phyloP scores from a whole-genome alignment of 2,329 filamentous ascomycete species.

The Pyricularia sp. region DNA sequence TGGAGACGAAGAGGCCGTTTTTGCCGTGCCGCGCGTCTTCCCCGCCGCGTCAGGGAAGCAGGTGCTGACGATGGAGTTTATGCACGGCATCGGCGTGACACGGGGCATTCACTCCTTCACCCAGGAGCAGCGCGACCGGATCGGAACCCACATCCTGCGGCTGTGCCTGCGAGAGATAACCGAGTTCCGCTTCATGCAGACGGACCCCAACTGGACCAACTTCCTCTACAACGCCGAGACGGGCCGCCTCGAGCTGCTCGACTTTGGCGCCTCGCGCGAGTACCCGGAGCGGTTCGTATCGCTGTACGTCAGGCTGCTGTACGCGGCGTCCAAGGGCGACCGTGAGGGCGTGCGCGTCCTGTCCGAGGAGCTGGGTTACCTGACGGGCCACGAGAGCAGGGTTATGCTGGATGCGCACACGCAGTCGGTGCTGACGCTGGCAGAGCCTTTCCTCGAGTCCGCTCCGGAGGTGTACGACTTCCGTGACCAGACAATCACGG shows the following conservation, averaged over 20 bases:
- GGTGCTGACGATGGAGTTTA: slow-evolving; percentile 70
- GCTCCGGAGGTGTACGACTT: slow-evolving; percentile 87
- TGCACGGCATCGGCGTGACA: slow-evolving; percentile 77
- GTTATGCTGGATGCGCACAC: slow-evolving; percentile 85
- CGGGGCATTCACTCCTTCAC: slow-evolving; percentile 60
- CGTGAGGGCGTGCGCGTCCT: slow-evolving; percentile 47
- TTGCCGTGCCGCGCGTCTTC: slow-evolving; percentile 50
- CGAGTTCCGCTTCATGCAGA: slow-evolving; percentile 97
- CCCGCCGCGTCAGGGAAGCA: slow-evolving; percentile 13
- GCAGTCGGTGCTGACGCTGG: slow-evolving; percentile 76
- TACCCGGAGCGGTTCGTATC: slow-evolving; percentile 69
- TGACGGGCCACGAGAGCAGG: slow-evolving; percentile 78
- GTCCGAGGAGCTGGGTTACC: slow-evolving; percentile 70
- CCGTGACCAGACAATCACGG: slow-evolving; percentile 86
- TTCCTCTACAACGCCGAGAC: slow-evolving; percentile 74
- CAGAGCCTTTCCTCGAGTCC: slow-evolving; percentile 70
- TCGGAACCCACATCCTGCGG: slow-evolving; percentile 83
- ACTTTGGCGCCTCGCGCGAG: slow-evolving; percentile 86
- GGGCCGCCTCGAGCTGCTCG: slow-evolving; percentile 73
- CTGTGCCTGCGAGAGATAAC: slow-evolving; percentile 86
- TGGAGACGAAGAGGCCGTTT: slow-evolving; percentile 52
- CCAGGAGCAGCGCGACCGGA: slow-evolving; percentile 85
- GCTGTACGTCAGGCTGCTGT: slow-evolving; percentile 67
- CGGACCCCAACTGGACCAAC: slow-evolving; percentile 98
- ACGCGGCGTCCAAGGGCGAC: slow-evolving; percentile 64